Evolutionary conservation across 2,329 filamentous ascomycete species (phyloP), one percentile per base, ranked within the genome.

Genomic region (Verruconis gallopava): DNA sequence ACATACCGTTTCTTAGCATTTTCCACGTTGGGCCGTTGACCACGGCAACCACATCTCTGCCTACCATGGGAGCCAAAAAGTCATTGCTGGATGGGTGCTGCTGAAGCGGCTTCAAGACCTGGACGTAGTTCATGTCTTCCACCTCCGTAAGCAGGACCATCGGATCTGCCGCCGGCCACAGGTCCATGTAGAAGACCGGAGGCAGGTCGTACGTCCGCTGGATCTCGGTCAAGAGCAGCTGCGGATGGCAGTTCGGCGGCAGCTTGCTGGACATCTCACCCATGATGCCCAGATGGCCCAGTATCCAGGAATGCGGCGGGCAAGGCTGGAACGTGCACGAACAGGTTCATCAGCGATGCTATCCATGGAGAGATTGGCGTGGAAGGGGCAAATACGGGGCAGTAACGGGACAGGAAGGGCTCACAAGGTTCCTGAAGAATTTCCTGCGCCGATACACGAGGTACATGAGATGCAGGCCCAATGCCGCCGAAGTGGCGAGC

Each of bases 151-250:
- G 54, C 6, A 63, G 50, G 30, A 64, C 47, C 4, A 57, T 49
- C 1, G 51, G 48, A 4, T 49, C 51, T 2, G 53, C 55, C 4
- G 63, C 32, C 0, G 66, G 66, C 64, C 65, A 69, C 2, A 63
- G 43, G 45, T 69, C 65, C 3, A 68, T 40, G 45, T 67, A 68
- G 49, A 63, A 68, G 19, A 60, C 46, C 5, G 53, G 49, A 1
- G 54, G 54, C 12, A 59, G 44, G n/a, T 58, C 48, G 45, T 59
- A 58, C 35, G 58, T 51, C 25, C 58, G 53, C 22, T 53, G 52
- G 25, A 67, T 50, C 11, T 56, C 53, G 1, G 56, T 53, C 15
- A 57, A 45, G 28, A 53, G 50, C 15, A 49, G 50, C 35, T 66
- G 63, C 4, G 58, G 55, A 33, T 65, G 62, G 3, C 48, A 45